These are phyloP conservation scores for Knoxia roxburghii DNA, from an alignment of 257 asterid species.

Conservation along the genomic window DNA sequence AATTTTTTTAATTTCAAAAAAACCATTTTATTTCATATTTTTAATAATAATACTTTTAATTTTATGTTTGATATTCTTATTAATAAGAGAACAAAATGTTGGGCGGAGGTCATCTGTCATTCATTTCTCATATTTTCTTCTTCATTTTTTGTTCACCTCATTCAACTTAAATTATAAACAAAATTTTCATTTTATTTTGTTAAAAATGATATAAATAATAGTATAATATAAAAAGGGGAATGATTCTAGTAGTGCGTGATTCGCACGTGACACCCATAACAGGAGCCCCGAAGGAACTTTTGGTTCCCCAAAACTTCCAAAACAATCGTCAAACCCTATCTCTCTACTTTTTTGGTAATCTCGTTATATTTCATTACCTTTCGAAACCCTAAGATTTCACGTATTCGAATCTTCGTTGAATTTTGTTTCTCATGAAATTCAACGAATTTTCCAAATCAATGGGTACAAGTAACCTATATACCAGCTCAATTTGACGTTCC, in stretches of 20 bases:
- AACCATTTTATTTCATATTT: too few relatives aligned
- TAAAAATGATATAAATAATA: too few relatives aligned
- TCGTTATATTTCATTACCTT: slow-evolving; percentile 1
- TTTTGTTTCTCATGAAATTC: slow-evolving; percentile 36
- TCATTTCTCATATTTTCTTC: too few relatives aligned
- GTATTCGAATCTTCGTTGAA: slow-evolving; percentile 12
- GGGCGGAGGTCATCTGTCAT: too few relatives aligned
- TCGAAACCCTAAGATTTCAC: slow-evolving; percentile 37
- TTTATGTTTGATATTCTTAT: too few relatives aligned
- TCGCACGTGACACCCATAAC: slow-evolving; percentile 2
- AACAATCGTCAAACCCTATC: slow-evolving; percentile 69
- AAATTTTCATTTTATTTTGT: too few relatives aligned
- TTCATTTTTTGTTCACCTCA: too few relatives aligned
- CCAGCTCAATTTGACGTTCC: slow-evolving; percentile 52
- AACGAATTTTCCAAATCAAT: slow-evolving; percentile 21
- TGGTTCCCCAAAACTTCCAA: slow-evolving; percentile 13
- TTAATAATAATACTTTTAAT: too few relatives aligned
- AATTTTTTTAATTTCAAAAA: too few relatives aligned
- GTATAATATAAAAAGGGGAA: too few relatives aligned
- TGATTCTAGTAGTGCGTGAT: slow-evolving; percentile 5
- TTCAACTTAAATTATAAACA: too few relatives aligned
- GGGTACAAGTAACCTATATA: slow-evolving; percentile 17
- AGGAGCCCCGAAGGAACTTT: slow-evolving; percentile 1
- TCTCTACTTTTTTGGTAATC: slow-evolving; percentile 2
- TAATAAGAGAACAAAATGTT: too few relatives aligned